A percentile compares a stretch with the other conserved stretches of the same genome.
Conservation (phyloP, 2,329 filamentous ascomycete genomes). For the Akanthomyces lecanii region DNA sequence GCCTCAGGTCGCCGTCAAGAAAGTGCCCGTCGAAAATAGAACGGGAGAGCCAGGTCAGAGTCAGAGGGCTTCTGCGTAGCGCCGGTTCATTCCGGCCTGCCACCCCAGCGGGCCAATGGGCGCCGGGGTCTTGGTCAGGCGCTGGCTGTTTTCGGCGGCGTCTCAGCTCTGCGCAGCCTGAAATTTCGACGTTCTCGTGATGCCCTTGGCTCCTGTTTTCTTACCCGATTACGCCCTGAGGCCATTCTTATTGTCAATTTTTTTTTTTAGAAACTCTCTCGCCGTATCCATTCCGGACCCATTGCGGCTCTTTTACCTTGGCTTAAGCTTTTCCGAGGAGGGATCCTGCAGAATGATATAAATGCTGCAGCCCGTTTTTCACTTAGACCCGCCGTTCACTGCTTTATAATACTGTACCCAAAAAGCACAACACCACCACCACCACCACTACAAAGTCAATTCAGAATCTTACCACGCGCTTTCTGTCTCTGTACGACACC, state of each 20-base stretch:
- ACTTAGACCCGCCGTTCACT: not conserved
- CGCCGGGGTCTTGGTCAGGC: not conserved
- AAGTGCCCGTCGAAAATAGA: slow-evolving; percentile 8
- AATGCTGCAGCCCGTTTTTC: not conserved
- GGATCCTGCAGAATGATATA: not conserved
- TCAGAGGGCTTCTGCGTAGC: not conserved
- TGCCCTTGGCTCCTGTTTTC: not conserved
- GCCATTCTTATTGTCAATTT: not conserved
- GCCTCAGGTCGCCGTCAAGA: slow-evolving; percentile 2
- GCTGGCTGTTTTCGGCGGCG: slow-evolving; percentile 7
- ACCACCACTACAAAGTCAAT: slow-evolving; percentile 1
- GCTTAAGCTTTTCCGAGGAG: not conserved
- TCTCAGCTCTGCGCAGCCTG: not conserved
- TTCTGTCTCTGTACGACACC: not conserved
- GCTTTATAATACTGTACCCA: not conserved
- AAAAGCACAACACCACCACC: not conserved
- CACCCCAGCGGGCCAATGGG: not conserved
- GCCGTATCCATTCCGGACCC: slow-evolving; percentile 1
- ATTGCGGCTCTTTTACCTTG: not conserved
- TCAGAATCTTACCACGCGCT: not conserved
- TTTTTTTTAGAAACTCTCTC: not conserved
- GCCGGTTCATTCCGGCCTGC: slow-evolving; percentile 13
- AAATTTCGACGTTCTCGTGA: slow-evolving; percentile 1
- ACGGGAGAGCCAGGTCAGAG: slow-evolving; percentile 5
- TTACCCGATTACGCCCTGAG: slow-evolving; percentile 2